Evolutionary conservation across 177 flowering plant species (phyloP).

Genomic region (Vitis hybrid): DNA sequence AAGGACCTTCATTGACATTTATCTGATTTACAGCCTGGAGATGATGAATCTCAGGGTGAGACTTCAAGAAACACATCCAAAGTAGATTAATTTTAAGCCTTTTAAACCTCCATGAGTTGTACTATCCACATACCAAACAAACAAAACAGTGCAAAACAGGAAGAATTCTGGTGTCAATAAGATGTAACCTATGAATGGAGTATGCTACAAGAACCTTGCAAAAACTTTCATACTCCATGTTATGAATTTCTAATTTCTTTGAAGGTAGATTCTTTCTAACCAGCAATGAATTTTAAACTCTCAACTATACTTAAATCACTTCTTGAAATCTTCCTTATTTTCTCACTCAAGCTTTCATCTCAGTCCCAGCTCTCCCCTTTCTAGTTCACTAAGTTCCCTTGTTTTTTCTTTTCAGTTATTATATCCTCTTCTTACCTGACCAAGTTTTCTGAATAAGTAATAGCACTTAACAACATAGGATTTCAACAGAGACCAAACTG

Average conservation of each 20-base stretch:
- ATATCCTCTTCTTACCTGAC: neutral
- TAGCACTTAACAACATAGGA: neutral
- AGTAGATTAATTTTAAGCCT: too few relatives aligned
- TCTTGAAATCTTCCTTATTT: neutral
- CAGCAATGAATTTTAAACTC: neutral
- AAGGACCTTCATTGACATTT: too few relatives aligned
- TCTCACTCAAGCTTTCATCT: neutral
- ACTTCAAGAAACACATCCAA: too few relatives aligned
- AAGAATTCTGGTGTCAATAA: neutral
- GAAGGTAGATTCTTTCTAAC: neutral
- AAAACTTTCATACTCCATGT: neutral
- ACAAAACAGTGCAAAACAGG: neutral
- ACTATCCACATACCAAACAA: neutral
- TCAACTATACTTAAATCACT: neutral
- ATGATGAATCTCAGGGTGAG: too few relatives aligned
- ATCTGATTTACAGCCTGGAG: too few relatives aligned
- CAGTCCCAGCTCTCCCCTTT: too few relatives aligned
- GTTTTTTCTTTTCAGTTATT: neutral
- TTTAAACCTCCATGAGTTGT: too few relatives aligned
- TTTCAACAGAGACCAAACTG: neutral
- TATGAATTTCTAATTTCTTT: neutral
- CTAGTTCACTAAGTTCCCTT: too few relatives aligned
- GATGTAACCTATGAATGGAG: neutral
- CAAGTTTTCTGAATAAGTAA: neutral
- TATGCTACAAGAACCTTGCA: neutral